A percentile compares a stretch with the other conserved stretches of the same genome.
These are phyloP conservation scores for Litsea cubeba DNA, from an alignment of 164 flowering plant genomes.

Conservation along the genomic window DNA sequence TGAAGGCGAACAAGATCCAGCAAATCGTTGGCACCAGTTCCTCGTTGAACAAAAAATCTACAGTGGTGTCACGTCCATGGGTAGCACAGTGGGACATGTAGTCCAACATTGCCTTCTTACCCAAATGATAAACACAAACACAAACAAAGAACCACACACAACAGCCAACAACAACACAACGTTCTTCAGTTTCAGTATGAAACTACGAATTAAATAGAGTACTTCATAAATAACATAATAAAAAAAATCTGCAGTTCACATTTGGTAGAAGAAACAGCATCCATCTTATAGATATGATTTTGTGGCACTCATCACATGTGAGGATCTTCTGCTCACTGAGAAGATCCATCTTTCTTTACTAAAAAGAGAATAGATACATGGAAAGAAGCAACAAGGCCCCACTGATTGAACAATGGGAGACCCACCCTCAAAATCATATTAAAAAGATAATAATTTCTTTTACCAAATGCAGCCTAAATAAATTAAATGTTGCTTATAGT, in stretches of 20 bases:
- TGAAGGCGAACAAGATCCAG: conserved; percentile 72
- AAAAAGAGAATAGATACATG: background rate
- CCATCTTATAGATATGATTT: background rate
- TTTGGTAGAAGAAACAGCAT: background rate
- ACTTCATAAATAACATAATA: conserved; percentile 14
- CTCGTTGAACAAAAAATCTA: conserved; percentile 55
- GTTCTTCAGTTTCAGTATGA: conserved; percentile 53
- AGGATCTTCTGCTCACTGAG: background rate
- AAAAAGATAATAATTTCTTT: no score
- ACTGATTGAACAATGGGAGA: background rate
- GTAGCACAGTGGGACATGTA: conserved; percentile 58
- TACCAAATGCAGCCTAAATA: background rate
- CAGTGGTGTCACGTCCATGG: conserved; percentile 41
- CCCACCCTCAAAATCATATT: background rate
- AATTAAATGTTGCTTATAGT: background rate
- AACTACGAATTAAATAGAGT: conserved; percentile 19
- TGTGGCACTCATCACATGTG: background rate
- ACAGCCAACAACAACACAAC: conserved; percentile 75
- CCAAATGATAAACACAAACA: conserved; percentile 49
- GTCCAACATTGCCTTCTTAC: conserved; percentile 81
- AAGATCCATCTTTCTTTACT: background rate
- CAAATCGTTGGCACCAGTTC: conserved; percentile 49
- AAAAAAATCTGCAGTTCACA: conserved; percentile 3
- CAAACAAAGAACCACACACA: conserved; percentile 64
- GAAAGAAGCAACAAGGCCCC: background rate